Conservation (phyloP, 148 eudicot genomes). For the Linanthus parryae region DNA sequence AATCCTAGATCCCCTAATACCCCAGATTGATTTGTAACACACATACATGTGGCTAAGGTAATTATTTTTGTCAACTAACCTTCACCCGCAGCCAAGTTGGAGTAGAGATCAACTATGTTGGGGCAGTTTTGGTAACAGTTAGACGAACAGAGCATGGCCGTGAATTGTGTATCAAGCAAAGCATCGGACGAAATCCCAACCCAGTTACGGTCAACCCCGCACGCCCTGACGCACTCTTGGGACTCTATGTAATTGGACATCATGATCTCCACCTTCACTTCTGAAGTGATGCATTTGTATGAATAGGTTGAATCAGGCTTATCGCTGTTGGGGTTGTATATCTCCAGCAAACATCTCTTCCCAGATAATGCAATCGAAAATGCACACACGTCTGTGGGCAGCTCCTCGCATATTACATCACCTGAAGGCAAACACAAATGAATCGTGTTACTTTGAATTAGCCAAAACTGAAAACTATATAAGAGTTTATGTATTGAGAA, state of each 20-base stretch:
- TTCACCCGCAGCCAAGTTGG: conserved; percentile 31
- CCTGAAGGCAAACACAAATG: no score
- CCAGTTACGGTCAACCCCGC: conserved; percentile 21
- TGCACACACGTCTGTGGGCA: conserved; percentile 16
- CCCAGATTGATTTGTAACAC: not conserved
- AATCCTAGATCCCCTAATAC: not conserved
- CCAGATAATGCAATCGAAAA: conserved; percentile 24
- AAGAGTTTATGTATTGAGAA: no score
- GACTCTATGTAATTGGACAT: conserved; percentile 21
- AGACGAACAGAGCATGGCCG: conserved; percentile 23
- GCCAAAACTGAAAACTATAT: no score
- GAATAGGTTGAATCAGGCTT: not conserved
- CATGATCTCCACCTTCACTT: conserved; percentile 16
- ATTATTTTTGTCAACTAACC: conserved; percentile 7
- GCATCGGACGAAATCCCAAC: conserved; percentile 34
- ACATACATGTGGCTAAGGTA: not conserved
- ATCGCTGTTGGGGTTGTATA: not conserved
- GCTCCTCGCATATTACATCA: conserved; percentile 21
- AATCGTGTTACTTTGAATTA: no score
- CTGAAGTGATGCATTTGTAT: conserved; percentile 23
- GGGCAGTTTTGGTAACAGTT: conserved; percentile 28
- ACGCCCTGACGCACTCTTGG: conserved; percentile 21
- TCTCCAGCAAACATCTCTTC: conserved; percentile 27
- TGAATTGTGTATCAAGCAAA: conserved; percentile 8
- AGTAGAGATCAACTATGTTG: conserved; percentile 34